phyloP scores from a whole-genome alignment of 2,329 filamentous ascomycete species.

The Aspergillus persii region DNA sequence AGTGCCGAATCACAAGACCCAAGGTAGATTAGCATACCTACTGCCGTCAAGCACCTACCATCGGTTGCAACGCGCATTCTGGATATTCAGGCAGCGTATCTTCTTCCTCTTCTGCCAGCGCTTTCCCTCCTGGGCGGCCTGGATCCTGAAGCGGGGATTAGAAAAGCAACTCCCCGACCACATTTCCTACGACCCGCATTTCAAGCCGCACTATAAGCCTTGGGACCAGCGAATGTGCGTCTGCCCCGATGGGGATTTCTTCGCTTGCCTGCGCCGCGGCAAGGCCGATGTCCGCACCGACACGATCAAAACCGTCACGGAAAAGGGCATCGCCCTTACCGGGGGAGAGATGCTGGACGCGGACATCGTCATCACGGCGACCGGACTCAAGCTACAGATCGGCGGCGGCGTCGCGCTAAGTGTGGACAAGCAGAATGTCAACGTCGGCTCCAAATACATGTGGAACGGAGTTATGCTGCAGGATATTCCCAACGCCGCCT shows the following conservation, averaged over 20 bases:
- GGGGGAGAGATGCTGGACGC: slow-evolving; percentile 33
- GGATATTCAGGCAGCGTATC: not conserved
- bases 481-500: slow-evolving; percentile 36
- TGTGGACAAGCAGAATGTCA: slow-evolving; percentile 28
- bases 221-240: slow-evolving; percentile 73
- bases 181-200: slow-evolving; percentile 57
- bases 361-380: slow-evolving; percentile 41
- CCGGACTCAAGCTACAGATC: slow-evolving; percentile 35
- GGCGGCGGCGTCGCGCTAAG: slow-evolving; percentile 28
- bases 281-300: slow-evolving; percentile 52
- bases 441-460: slow-evolving; percentile 25
- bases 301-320: slow-evolving; percentile 47
- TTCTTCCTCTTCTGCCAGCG: slow-evolving; percentile 49
- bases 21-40: not conserved
- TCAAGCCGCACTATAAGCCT: slow-evolving; percentile 61
- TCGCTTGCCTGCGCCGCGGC: slow-evolving; percentile 47
- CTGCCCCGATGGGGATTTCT: slow-evolving; percentile 57
- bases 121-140: slow-evolving; percentile 50
- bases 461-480: slow-evolving; percentile 39
- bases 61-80: not conserved
- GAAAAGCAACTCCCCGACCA: slow-evolving; percentile 51
- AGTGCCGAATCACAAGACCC: slow-evolving; percentile 19
- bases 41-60: not conserved
- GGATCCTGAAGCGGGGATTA: slow-evolving; percentile 45
- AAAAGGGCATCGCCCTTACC: slow-evolving; percentile 46